Conservation (phyloP, 192 early-diverging fungal species). For the Glomus cerebriforme region DNA sequence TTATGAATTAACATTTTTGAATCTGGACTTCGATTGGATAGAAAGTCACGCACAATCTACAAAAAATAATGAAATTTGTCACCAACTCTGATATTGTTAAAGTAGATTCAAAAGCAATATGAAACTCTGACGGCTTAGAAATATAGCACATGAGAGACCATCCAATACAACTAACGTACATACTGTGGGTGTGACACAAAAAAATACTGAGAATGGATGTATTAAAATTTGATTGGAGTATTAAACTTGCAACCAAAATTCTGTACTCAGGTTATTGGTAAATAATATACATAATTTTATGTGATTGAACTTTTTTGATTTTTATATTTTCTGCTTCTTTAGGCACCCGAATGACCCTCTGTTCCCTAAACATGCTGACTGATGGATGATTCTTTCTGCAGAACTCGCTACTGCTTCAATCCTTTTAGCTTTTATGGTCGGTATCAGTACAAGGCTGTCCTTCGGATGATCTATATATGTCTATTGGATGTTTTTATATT, state of each 20-base stretch:
- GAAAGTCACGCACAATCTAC: slow-evolving; percentile 5
- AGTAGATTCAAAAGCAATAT: slow-evolving; percentile 16
- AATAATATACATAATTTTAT: too few relatives aligned
- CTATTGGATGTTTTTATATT: not conserved
- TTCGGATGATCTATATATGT: slow-evolving; percentile 30
- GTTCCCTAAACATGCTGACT: too few relatives aligned
- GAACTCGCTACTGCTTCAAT: slow-evolving; percentile 22
- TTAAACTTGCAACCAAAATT: slow-evolving; percentile 22
- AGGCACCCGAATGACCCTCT: too few relatives aligned
- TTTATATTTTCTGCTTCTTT: too few relatives aligned
- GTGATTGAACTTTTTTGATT: too few relatives aligned
- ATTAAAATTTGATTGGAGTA: too few relatives aligned
- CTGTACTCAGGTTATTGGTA: slow-evolving; percentile 25
- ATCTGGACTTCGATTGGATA: slow-evolving; percentile 24
- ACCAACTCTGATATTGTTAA: slow-evolving; percentile 23
- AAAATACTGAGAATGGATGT: slow-evolving; percentile 23
- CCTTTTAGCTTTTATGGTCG: slow-evolving; percentile 29
- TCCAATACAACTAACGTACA: slow-evolving; percentile 10
- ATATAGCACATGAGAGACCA: slow-evolving; percentile 20
- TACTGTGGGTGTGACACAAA: not conserved
- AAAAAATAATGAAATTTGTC: slow-evolving; percentile 16
- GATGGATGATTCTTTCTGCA: slow-evolving; percentile 10
- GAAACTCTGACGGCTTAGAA: not conserved
- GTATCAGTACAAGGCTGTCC: slow-evolving; percentile 13
- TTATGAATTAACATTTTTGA: slow-evolving; percentile 27